Base-by-base conservation (phyloP, 441 rosid genomes). In the Hura crepitans region DNA sequence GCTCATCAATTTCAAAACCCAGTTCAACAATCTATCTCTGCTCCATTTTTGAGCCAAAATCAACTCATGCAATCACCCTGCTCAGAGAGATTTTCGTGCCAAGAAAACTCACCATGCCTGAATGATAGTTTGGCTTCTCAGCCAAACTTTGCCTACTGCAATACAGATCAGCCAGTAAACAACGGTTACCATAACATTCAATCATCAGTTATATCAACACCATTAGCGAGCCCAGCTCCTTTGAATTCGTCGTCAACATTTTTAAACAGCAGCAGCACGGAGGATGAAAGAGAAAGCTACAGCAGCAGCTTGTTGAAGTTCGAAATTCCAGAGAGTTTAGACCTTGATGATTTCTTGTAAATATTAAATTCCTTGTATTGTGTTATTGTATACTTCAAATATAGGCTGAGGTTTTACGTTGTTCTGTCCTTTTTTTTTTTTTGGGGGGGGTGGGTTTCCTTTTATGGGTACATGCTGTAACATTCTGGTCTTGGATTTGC, bases 301-400 rank as follows among this genome's bases (percentile, higher is more conserved):
- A 78, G 84, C 83, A 88, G 87, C 78, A 81, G 79, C 80, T 85
- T 88, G 75, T 77, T 91, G 47, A 83, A 91, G 82, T 88, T 93
- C 51, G 89, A 83, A 42, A 82, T 91, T 79, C 94, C 90, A 0
- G 89, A 86, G 62, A 77, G 82, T 78, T 83, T 91, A 66, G 85
- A 78, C 73, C 75, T 93, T 66, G 83, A 73, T 50, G 96, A 89
- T 62, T 89, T 87, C 78, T 63, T 88, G 85, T 63, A 12, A 35
- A 4, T 35, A 35, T 35, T 33, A 33, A n/a, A 33, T 33, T 33
- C 2, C 37, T 33, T 2, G 37, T 35, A n/a, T n/a, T n/a, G n/a
- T n/a, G n/a, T n/a, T n/a, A n/a, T 35, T 42, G 14, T 42, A 9
- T 42, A 11, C 46, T 42, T 9, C 14, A 42, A 42, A 42, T 11